phyloP scores from a whole-genome alignment of 2,329 filamentous ascomycete genomes.

The Pochonia chlamydosporia region DNA sequence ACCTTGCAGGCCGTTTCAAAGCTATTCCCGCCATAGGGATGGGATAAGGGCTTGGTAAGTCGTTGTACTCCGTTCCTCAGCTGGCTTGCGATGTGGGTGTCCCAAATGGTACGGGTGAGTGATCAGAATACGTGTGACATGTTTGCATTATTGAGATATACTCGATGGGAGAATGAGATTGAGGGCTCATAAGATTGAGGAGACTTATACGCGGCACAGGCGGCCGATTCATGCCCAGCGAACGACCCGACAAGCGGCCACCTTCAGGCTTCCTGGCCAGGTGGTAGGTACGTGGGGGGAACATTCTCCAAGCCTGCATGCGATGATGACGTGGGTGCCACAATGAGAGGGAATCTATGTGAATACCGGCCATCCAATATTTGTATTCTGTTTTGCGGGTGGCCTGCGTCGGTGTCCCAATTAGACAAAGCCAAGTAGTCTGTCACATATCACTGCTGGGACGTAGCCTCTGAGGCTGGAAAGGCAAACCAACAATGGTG shows the following conservation, averaged over 20 bases:
- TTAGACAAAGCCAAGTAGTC: neutral
- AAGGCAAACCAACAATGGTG: neutral
- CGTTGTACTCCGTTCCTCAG: too few species aligned
- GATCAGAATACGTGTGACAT: too few species aligned
- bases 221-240: neutral
- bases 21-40: too few species aligned
- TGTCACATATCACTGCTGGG: neutral
- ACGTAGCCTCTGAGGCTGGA: too few species aligned
- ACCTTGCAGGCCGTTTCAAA: too few species aligned
- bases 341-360: neutral
- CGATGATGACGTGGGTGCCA: neutral
- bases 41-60: too few species aligned
- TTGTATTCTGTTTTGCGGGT: neutral
- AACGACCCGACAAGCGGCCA: constrained; percentile 6
- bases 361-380: neutral
- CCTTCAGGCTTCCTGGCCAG: neutral
- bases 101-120: too few species aligned
- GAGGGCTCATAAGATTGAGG: neutral
- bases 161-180: too few species aligned
- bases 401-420: neutral
- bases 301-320: neutral
- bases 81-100: too few species aligned
- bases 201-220: neutral
- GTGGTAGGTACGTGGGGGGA: neutral
- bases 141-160: too few species aligned